A percentile compares a stretch with the other conserved stretches of the same genome.
These are phyloP conservation scores for Shiraia sp. DNA, from an alignment of 2,329 filamentous ascomycete genomes.

Conservation along the genomic window DNA sequence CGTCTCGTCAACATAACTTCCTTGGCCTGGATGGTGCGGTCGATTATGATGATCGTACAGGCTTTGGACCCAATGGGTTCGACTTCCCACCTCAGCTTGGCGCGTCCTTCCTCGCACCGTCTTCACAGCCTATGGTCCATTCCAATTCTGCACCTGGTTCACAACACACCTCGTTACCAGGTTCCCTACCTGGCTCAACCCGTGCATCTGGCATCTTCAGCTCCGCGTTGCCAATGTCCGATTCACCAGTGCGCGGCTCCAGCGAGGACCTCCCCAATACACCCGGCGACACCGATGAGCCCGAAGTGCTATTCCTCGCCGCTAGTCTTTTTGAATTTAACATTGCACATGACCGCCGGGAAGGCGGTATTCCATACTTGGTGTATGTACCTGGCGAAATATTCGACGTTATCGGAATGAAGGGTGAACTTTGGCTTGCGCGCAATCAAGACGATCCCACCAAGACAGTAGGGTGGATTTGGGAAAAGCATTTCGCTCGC, in stretches of 20 bases:
- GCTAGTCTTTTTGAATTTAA: slow-evolving; percentile 97
- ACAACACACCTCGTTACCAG: slow-evolving; percentile 14
- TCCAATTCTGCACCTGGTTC: slow-evolving; percentile 18
- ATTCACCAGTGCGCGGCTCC: slow-evolving; percentile 47
- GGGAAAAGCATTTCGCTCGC: slow-evolving; percentile 88
- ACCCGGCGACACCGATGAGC: slow-evolving; percentile 57
- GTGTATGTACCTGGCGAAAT: slow-evolving; percentile 91
- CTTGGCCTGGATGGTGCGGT: slow-evolving; percentile 33
- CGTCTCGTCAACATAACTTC: slow-evolving; percentile 26
- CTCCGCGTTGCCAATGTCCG: slow-evolving; percentile 80
- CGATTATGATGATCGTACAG: slow-evolving; percentile 25
- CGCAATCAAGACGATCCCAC: slow-evolving; percentile 91
- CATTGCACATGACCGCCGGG: slow-evolving; percentile 86
- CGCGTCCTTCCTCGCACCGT: slow-evolving; percentile 32
- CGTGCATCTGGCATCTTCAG: slow-evolving; percentile 81
- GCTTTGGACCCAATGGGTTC: slow-evolving; percentile 18
- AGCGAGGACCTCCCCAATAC: slow-evolving; percentile 30
- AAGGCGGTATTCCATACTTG: slow-evolving; percentile 93
- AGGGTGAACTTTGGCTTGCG: slow-evolving; percentile 96
- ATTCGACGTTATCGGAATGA: slow-evolving; percentile 80
- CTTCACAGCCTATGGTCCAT: slow-evolving; percentile 16
- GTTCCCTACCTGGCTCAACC: slow-evolving; percentile 33
- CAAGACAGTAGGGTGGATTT: slow-evolving; percentile 90
- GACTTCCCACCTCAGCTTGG: slow-evolving; percentile 33
- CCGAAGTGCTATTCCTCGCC: slow-evolving; percentile 83